phyloP scores from a whole-genome alignment of 805 yeast species.

The Saccharomycopsis capsularis region DNA sequence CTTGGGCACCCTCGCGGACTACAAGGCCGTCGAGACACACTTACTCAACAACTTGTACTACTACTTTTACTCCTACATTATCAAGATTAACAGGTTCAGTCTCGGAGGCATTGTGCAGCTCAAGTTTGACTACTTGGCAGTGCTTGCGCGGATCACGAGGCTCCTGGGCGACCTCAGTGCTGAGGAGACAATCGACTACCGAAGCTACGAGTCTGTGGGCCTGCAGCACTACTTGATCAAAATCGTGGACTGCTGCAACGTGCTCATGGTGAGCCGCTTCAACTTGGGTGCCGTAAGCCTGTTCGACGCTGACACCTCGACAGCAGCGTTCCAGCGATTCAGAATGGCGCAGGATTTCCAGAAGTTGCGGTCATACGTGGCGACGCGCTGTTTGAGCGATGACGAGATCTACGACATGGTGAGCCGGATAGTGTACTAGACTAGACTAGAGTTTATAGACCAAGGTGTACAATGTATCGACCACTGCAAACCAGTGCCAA shows the following conservation, averaged over 20 bases:
- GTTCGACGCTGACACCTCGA: not conserved
- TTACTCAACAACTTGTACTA: slow-evolving; percentile 10
- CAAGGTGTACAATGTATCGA: too few relatives aligned
- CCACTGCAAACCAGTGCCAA: too few relatives aligned
- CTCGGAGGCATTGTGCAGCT: slow-evolving; percentile 9
- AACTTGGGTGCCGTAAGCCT: not conserved
- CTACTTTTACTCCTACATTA: slow-evolving; percentile 18
- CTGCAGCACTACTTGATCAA: slow-evolving; percentile 13
- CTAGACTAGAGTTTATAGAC: too few relatives aligned
- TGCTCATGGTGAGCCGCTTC: slow-evolving; percentile 7
- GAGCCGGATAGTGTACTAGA: slow-evolving; percentile 6
- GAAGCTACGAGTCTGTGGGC: not conserved
- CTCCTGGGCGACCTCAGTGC: not conserved
- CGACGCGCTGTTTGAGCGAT: slow-evolving; percentile 4
- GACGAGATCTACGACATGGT: slow-evolving; percentile 18
- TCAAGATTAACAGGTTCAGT: slow-evolving; percentile 17
- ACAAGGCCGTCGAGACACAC: slow-evolving; percentile 9
- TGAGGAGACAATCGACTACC: not conserved
- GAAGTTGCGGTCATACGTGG: not conserved
- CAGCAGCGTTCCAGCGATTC: not conserved
- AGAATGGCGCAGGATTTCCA: slow-evolving; percentile 3
- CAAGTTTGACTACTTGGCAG: slow-evolving; percentile 15
- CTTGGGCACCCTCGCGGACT: slow-evolving; percentile 10
- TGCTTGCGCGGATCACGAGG: slow-evolving; percentile 7
- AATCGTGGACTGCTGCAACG: slow-evolving; percentile 17